phyloP scores from a whole-genome alignment of 768 basidiomycete species.

The Lentinula sp. region DNA sequence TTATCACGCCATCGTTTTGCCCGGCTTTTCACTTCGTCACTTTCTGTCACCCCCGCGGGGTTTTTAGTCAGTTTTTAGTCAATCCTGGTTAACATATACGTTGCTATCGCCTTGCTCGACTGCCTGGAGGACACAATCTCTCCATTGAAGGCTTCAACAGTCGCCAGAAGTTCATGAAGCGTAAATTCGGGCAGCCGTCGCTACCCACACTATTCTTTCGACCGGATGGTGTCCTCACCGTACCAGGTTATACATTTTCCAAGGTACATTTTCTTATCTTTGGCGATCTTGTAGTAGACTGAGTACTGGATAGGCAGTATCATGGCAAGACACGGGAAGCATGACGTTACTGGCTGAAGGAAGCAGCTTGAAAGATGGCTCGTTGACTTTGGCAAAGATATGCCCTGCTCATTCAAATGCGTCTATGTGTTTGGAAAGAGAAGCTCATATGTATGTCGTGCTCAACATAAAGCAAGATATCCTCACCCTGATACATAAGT shows the following conservation, averaged over 20 bases:
- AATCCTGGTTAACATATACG: background rate
- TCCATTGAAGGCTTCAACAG: background rate
- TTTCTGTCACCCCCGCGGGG: background rate
- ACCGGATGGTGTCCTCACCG: conserved; percentile 45
- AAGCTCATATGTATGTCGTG: conserved; percentile 62
- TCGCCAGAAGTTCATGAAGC: conserved; percentile 32
- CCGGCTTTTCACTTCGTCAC: conserved; percentile 1
- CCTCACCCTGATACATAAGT: background rate
- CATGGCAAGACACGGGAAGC: conserved; percentile 71
- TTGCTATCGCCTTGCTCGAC: background rate
- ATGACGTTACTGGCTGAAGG: conserved; percentile 67
- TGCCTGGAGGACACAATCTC: background rate
- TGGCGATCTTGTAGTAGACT: conserved; percentile 5
- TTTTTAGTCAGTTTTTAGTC: background rate
- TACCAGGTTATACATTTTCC: conserved; percentile 71
- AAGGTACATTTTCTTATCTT: conserved; percentile 33
- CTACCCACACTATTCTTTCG: conserved; percentile 55
- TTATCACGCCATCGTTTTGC: conserved; percentile 8
- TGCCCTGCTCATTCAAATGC: conserved; percentile 46
- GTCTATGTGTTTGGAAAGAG: conserved; percentile 65
- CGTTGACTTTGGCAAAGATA: conserved; percentile 66
- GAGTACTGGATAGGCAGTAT: conserved; percentile 36
- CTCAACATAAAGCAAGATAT: background rate
- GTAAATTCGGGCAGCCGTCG: conserved; percentile 46
- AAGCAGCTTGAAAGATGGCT: conserved; percentile 62